phyloP scores from a whole-genome alignment of 306 rosid species.

The Aeschynomene evenia region DNA sequence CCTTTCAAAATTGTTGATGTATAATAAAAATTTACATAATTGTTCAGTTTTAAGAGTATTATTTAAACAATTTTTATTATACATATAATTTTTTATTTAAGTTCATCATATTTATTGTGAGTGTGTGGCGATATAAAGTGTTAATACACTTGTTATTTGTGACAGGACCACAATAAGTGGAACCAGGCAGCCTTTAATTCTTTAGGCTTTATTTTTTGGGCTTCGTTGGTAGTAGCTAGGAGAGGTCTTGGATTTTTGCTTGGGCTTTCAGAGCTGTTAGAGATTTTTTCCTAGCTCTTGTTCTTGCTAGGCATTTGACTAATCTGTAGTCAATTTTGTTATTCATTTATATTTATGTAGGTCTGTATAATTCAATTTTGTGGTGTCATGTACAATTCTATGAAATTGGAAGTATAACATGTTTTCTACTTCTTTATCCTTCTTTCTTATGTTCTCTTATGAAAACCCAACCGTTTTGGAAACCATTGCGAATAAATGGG shows the following conservation, averaged over 20 bases:
- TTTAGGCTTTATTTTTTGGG: neutral
- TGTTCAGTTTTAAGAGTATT: no score
- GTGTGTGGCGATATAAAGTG: no score
- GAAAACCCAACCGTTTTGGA: neutral
- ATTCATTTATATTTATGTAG: neutral
- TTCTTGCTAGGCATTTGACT: neutral
- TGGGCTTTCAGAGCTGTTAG: constrained; percentile 38
- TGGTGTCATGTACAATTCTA: neutral
- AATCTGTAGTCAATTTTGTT: neutral
- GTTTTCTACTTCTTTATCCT: neutral
- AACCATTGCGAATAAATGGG: neutral
- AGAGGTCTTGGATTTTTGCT: constrained; percentile 31
- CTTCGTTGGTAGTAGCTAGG: neutral
- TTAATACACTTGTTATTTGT: no score
- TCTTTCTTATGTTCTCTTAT: neutral
- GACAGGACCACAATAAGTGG: no score
- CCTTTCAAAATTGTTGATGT: no score
- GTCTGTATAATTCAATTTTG: neutral
- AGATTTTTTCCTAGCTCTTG: neutral
- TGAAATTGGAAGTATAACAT: neutral
- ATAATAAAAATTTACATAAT: no score
- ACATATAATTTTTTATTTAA: no score
- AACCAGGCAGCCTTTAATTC: neutral
- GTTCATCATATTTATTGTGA: no score
- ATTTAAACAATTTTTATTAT: no score